phyloP scores from a whole-genome alignment of 257 asterid genomes.

The Solanum corneliomulleri region DNA sequence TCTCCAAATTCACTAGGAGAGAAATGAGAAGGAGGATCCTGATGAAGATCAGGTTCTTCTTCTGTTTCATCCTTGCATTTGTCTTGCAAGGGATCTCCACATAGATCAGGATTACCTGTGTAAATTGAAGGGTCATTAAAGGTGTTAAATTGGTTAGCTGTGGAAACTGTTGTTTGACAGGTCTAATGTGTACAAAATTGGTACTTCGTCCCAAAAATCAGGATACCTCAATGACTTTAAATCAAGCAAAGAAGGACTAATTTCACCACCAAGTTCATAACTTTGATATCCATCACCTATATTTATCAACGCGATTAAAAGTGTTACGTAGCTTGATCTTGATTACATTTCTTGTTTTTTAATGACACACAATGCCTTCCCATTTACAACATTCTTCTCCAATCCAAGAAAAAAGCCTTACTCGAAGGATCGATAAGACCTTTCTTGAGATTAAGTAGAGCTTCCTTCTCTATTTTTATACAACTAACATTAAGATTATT shows the following conservation, averaged over 20 bases:
- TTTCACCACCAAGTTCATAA: not conserved
- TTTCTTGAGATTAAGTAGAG: conserved; percentile 5
- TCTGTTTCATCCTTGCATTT: not conserved
- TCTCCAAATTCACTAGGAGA: not conserved
- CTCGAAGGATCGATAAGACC: conserved; percentile 1
- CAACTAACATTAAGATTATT: not conserved
- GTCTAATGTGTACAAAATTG: not conserved
- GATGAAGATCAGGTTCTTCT: not conserved
- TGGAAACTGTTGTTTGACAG: not conserved
- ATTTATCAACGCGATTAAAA: not conserved
- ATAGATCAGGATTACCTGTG: not conserved
- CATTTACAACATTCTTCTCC: conserved; percentile 20
- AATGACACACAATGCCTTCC: conserved; percentile 14
- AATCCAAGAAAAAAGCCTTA: conserved; percentile 11
- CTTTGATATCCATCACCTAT: not conserved
- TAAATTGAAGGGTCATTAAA: not conserved
- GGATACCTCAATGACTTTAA: not conserved
- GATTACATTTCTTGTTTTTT: conserved; percentile 1
- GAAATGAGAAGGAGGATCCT: not conserved
- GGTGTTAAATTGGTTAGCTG: not conserved
- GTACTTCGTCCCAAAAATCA: not conserved
- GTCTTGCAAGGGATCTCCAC: not conserved
- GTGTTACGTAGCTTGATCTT: not conserved
- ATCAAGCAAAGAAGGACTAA: not conserved
- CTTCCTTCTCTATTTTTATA: conserved; percentile 1